Evolutionary conservation across 148 eudicot species (phyloP).

Genomic region (Rhododendron vialii): DNA sequence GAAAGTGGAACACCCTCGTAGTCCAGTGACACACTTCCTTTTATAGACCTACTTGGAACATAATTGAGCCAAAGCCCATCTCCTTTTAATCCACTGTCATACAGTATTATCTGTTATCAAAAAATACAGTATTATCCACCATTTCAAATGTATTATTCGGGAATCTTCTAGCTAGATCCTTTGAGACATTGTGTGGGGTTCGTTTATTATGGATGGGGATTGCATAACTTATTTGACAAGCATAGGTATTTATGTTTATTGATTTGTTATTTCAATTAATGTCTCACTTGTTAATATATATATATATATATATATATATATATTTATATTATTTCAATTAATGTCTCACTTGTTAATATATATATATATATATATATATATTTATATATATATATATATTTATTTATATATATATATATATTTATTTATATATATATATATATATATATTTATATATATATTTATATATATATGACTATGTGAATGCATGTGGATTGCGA

Average conservation of each 20-base stretch:
- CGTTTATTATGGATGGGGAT: background rate
- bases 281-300: background rate
- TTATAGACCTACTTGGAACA: background rate
- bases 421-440: no score
- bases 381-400: no score
- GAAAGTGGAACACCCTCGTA: no score
- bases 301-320: no score
- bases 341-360: no score
- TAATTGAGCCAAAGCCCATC: background rate
- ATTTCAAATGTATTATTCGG: background rate
- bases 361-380: no score
- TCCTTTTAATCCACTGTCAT: background rate
- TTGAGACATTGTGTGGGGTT: background rate
- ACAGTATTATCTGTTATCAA: no score
- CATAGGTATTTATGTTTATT: background rate
- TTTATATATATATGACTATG: no score
- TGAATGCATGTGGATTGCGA: background rate
- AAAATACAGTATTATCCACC: background rate
- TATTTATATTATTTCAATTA: no score
- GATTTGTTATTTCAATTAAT: background rate
- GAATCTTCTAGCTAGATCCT: no score
- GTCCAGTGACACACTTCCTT: background rate
- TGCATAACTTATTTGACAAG: background rate
- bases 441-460: no score
- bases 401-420: no score